Conservation (phyloP, 345 rosid genomes). For the Nephelium lappaceum region DNA sequence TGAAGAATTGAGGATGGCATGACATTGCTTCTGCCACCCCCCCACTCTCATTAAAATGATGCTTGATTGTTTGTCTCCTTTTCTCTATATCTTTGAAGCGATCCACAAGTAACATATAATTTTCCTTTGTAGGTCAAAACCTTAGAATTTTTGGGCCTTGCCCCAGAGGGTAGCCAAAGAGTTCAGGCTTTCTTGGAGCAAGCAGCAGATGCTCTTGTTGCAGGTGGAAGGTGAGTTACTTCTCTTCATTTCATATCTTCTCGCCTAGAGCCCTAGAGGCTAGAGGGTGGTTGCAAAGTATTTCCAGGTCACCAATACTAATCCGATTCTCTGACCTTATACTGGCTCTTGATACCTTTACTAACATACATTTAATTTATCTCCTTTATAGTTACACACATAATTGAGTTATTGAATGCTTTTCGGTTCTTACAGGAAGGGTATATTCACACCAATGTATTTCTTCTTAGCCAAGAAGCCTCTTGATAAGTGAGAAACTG, state of each 20-base stretch:
- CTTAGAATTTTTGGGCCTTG: constrained; percentile 77
- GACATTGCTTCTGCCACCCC: not conserved
- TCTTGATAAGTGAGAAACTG: not conserved
- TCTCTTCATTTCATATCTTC: not conserved
- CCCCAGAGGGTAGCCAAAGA: constrained; percentile 96
- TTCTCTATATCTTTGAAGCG: not conserved
- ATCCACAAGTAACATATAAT: not conserved
- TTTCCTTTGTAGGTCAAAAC: constrained; percentile 62
- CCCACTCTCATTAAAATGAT: not conserved
- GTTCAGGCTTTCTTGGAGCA: constrained; percentile 84
- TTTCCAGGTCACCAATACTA: too few relatives aligned
- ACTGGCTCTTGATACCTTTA: too few relatives aligned
- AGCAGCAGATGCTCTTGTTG: constrained; percentile 92
- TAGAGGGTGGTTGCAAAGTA: not conserved
- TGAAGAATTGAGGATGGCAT: not conserved
- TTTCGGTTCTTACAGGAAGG: constrained; percentile 56
- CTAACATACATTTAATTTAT: too few relatives aligned
- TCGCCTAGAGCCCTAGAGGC: not conserved
- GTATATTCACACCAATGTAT: constrained; percentile 93
- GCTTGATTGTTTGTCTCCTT: too few relatives aligned
- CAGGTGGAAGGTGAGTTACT: constrained; percentile 83
- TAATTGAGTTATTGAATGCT: not conserved
- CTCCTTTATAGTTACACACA: not conserved
- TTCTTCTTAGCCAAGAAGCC: constrained; percentile 94
- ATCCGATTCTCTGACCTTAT: too few relatives aligned